These are phyloP conservation scores for Solanum paucissectum DNA, from an alignment of 257 asterid genomes.

Conservation along the genomic window DNA sequence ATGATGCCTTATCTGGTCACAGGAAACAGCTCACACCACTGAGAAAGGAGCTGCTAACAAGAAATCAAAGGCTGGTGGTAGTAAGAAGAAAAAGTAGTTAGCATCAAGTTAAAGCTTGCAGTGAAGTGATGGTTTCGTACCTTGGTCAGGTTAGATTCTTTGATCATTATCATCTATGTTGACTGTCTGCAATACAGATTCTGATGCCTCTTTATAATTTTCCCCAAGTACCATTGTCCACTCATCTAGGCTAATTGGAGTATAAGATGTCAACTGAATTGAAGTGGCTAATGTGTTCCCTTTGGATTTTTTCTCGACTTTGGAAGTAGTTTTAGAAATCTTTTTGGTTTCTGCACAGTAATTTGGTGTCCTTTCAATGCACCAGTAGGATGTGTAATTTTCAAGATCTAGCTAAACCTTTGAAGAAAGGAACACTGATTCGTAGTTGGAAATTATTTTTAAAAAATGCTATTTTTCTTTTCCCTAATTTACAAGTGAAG, in stretches of 20 bases:
- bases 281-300: neutral
- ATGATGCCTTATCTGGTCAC: conserved; percentile 12
- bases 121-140: neutral
- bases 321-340: neutral
- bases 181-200: neutral
- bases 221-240: neutral
- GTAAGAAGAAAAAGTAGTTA: conserved; percentile 60
- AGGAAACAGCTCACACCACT: conserved; percentile 51
- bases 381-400: neutral
- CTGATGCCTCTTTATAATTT: neutral
- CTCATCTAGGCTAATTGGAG: neutral
- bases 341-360: neutral
- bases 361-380: neutral
- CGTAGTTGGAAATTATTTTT: neutral
- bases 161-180: neutral
- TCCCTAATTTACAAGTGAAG: neutral
- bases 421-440: neutral
- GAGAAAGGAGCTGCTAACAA: conserved; percentile 62
- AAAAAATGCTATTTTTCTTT: neutral
- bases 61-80: conserved; percentile 48
- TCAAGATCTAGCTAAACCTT: neutral
- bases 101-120: neutral
- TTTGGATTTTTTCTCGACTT: neutral
- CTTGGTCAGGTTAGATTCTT: neutral
- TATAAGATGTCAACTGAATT: neutral